phyloP scores from a whole-genome alignment of 1,284 basidiomycete species.

The Malassezia arunalokei region DNA sequence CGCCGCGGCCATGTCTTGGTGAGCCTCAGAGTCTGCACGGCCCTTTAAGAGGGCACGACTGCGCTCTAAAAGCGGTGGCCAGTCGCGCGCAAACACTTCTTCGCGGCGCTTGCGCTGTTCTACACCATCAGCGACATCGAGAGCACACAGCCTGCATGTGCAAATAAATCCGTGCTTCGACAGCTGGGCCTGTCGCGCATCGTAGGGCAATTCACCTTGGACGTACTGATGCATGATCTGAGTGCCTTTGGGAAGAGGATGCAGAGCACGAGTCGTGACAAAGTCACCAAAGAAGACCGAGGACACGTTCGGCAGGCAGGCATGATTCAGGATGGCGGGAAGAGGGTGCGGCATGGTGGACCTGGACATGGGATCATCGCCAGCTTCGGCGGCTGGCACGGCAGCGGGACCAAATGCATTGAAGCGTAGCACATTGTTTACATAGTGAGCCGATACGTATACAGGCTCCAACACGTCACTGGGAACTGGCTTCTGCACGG shows the following conservation, averaged over 20 bases:
- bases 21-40: conserved; percentile 17
- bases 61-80: conserved; percentile 31
- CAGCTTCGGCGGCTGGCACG: conserved; percentile 21
- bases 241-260: conserved; percentile 27
- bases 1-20: conserved; percentile 25
- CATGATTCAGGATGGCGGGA: conserved; percentile 44
- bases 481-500: conserved; percentile 15
- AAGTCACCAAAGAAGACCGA: conserved; percentile 42
- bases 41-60: conserved; percentile 30
- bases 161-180: conserved; percentile 42
- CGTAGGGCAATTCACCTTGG: conserved; percentile 34
- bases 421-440: conserved; percentile 43
- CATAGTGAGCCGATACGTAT: conserved; percentile 23
- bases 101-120: conserved; percentile 19
- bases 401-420: conserved; percentile 43
- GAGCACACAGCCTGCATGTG: conserved; percentile 27
- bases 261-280: conserved; percentile 38
- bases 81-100: conserved; percentile 24
- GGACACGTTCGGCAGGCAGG: conserved; percentile 42
- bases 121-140: conserved; percentile 32
- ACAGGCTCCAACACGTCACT: neutral
- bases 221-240: conserved; percentile 46
- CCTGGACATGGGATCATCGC: conserved; percentile 19
- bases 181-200: conserved; percentile 28
- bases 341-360: conserved; percentile 44